Percentiles rank a stretch among this genome's conserved stretches.
phyloP scores from a whole-genome alignment of 2,329 filamentous ascomycete genomes.

The Apiospora sp. region DNA sequence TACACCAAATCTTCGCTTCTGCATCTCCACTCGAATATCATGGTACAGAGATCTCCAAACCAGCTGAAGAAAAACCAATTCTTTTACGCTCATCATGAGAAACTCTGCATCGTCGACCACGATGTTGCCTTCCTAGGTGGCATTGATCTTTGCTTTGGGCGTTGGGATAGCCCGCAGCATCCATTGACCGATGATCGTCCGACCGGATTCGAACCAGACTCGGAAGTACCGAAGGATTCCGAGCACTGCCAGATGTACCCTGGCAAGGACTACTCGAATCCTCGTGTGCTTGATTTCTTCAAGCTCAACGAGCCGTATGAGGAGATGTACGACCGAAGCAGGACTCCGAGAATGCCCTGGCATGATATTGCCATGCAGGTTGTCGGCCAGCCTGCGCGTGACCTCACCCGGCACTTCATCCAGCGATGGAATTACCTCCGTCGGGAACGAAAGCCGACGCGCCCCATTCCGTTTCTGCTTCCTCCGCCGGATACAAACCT shows the following conservation, averaged over 20 bases:
- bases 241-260: constrained; percentile 97
- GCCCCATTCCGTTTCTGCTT: constrained; percentile 90
- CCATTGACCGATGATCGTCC: constrained; percentile 90
- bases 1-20: constrained; percentile 97
- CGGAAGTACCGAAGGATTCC: constrained; percentile 80
- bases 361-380: constrained; percentile 98
- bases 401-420: constrained; percentile 94
- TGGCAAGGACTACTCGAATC: constrained; percentile 98
- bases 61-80: constrained; percentile 99
- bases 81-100: constrained; percentile 99
- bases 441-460: constrained; percentile 88
- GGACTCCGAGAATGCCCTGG: constrained; percentile 95
- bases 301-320: constrained; percentile 93
- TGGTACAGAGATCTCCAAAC: constrained; percentile 94
- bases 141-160: constrained; percentile 94
- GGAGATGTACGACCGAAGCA: constrained; percentile 96
- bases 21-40: constrained; percentile 94
- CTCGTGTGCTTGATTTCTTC: constrained; percentile 94
- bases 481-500: constrained; percentile 91
- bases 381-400: constrained; percentile 92
- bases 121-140: constrained; percentile 95
- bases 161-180: constrained; percentile 97
- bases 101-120: constrained; percentile 96
- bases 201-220: constrained; percentile 85
- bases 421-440: constrained; percentile 98